phyloP scores from a whole-genome alignment of 2,329 filamentous ascomycete genomes.

The Trichothecium sympodiale region DNA sequence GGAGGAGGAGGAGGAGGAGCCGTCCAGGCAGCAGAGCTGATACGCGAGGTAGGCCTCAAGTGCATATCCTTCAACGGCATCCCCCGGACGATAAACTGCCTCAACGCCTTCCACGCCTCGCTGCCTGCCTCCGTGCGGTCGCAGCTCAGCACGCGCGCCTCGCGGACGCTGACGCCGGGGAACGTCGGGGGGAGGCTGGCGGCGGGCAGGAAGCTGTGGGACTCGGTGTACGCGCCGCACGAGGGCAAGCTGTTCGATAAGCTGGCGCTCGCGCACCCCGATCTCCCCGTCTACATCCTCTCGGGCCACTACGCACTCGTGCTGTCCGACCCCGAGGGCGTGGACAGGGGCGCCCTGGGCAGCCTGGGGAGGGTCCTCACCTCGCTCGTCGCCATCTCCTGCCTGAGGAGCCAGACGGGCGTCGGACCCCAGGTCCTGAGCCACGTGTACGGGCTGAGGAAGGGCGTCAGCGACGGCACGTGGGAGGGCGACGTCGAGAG shows the following conservation, averaged over 20 bases:
- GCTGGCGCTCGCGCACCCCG: constrained; percentile 66
- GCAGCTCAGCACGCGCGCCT: constrained; percentile 43
- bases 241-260: constrained; percentile 59
- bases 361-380: constrained; percentile 61
- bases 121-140: constrained; percentile 46
- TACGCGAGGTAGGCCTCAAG: constrained; percentile 66
- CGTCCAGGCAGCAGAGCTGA: constrained; percentile 52
- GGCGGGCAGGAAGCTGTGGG: constrained; percentile 61
- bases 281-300: constrained; percentile 71
- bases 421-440: constrained; percentile 74
- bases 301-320: constrained; percentile 63
- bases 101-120: constrained; percentile 56
- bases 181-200: constrained; percentile 43
- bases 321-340: constrained; percentile 52
- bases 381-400: constrained; percentile 61
- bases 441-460: constrained; percentile 71
- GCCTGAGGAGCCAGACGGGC: constrained; percentile 67
- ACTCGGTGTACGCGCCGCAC: constrained; percentile 66
- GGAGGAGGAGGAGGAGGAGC: too few relatives aligned
- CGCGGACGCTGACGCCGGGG: constrained; percentile 36
- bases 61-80: constrained; percentile 76
- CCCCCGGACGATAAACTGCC: constrained; percentile 72
- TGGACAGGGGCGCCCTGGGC: constrained; percentile 21
- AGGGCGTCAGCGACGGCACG: constrained; percentile 59
- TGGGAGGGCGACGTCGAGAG: constrained; percentile 24